phyloP scores from a whole-genome alignment of 129 eudicot species.

The Oenanthe sinensis region DNA sequence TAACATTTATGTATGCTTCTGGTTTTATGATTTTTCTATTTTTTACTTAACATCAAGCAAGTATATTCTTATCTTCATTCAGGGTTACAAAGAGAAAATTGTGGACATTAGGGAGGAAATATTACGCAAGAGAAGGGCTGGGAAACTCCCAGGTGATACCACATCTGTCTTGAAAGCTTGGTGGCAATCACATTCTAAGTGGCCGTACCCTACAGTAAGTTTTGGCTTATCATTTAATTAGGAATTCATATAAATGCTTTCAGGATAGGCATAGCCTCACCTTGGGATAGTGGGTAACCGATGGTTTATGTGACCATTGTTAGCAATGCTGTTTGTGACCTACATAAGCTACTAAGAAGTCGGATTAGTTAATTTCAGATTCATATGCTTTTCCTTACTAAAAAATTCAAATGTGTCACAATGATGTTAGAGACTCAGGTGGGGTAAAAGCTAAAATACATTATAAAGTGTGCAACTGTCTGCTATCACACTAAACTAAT shows the following conservation, averaged over 20 bases:
- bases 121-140: conserved; percentile 84
- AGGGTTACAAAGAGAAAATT: conserved; percentile 93
- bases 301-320: background rate
- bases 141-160: conserved; percentile 89
- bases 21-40: background rate
- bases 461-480: background rate
- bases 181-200: conserved; percentile 95
- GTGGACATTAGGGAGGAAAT: conserved; percentile 93
- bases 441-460: background rate
- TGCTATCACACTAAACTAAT: background rate
- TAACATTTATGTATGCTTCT: background rate
- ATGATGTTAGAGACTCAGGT: background rate
- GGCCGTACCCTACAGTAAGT: conserved; percentile 96
- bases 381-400: background rate
- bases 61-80: background rate
- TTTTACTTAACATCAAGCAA: background rate
- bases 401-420: background rate
- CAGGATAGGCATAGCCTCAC: background rate
- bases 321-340: background rate
- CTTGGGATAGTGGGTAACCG: background rate
- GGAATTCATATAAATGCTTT: background rate
- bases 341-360: background rate
- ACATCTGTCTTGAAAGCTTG: conserved; percentile 84
- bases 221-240: background rate
- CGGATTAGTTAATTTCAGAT: background rate